Evolutionary conservation across 2,329 filamentous ascomycete species (phyloP).

Genomic region (Aureobasidium lini): DNA sequence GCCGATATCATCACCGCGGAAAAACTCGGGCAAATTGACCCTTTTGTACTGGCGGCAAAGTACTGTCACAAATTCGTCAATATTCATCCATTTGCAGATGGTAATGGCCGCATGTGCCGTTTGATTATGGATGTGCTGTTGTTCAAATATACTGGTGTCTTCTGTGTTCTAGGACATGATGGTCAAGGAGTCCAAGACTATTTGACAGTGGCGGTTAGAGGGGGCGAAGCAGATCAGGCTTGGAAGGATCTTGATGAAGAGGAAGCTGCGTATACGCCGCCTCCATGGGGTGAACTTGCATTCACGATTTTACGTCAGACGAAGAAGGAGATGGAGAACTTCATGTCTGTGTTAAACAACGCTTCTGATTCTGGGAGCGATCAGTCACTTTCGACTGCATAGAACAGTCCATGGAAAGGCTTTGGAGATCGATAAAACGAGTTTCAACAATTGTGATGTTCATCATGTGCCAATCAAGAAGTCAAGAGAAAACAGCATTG

Average conservation of each 20-base stretch:
- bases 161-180: neutral
- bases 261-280: neutral
- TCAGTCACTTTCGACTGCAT: too few species aligned
- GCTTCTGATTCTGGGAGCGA: too few species aligned
- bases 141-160: neutral
- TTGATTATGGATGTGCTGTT: neutral
- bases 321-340: neutral
- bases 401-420: too few species aligned
- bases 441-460: too few species aligned
- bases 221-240: neutral
- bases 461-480: too few species aligned
- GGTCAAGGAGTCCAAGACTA: neutral
- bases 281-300: neutral
- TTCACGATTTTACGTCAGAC: neutral
- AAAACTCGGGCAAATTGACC: neutral
- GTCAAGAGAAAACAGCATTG: too few species aligned
- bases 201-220: neutral
- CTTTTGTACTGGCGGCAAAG: neutral
- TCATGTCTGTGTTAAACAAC: neutral
- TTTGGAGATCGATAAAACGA: too few species aligned
- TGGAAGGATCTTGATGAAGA: neutral
- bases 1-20: neutral
- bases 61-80: slow-evolving; percentile 1
- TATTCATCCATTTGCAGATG: neutral
- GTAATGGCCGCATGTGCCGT: neutral